A percentile compares a stretch with the other conserved stretches of the same genome.
Evolutionary conservation across 73 alveolate species (phyloP).

Genomic region (Effrenium voratum): DNA sequence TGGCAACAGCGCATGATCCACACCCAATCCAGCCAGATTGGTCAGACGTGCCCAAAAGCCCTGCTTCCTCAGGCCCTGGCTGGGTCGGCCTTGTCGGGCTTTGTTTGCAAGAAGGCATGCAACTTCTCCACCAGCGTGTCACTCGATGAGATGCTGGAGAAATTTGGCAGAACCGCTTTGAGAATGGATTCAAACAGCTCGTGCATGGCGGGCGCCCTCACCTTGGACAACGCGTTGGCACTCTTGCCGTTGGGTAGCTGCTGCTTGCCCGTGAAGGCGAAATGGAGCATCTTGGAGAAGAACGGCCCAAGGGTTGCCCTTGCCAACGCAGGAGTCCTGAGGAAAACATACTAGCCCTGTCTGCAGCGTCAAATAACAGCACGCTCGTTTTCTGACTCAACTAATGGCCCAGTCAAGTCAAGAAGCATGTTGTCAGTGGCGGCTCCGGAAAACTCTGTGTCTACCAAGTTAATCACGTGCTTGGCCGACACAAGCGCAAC

Average conservation of each 20-base stretch:
- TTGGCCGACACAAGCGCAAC: neutral
- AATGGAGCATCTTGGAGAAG: slow-evolving; percentile 5
- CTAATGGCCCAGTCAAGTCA: neutral
- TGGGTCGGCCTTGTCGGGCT: no score
- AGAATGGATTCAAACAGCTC: neutral
- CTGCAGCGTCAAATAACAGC: neutral
- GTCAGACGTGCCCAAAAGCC: no score
- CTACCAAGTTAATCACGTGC: neutral
- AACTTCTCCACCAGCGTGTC: neutral
- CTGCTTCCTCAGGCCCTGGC: no score
- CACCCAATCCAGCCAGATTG: no score
- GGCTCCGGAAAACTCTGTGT: neutral
- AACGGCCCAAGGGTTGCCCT: neutral
- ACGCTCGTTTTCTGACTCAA: neutral
- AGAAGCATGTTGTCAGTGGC: neutral
- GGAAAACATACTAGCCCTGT: neutral
- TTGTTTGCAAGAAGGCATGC: neutral
- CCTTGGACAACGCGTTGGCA: neutral
- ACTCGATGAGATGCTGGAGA: neutral
- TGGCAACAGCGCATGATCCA: no score
- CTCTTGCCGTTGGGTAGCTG: neutral
- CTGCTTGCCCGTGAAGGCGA: neutral
- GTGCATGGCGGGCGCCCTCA: neutral
- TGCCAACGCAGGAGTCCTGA: neutral
- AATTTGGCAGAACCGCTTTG: neutral